Evolutionary conservation across 805 yeast genomes (phyloP).

Genomic region (Candida insectalens): DNA sequence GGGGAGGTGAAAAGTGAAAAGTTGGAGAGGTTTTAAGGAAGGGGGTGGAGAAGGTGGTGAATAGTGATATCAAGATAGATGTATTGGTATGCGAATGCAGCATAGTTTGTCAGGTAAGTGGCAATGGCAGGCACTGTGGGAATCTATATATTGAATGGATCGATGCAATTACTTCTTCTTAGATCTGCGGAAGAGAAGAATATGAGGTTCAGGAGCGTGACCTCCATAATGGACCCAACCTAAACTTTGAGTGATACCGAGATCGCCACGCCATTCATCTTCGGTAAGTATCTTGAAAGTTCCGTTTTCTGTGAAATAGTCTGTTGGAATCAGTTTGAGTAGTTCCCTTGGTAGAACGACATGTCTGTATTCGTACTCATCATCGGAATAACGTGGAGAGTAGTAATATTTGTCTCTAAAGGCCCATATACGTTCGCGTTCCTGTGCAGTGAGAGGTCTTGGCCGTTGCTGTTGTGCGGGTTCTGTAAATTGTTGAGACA

Average conservation of each 20-base stretch:
- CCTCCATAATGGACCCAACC: slow-evolving; percentile 99
- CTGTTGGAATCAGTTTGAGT: slow-evolving; percentile 89
- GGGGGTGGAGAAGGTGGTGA: not conserved
- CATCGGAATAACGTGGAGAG: slow-evolving; percentile 89
- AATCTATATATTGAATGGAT: slow-evolving; percentile 29
- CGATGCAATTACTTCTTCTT: slow-evolving; percentile 16
- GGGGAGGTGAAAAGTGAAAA: not conserved
- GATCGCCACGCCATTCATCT: slow-evolving; percentile 93
- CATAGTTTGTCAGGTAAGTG: too few relatives aligned
- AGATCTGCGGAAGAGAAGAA: slow-evolving; percentile 73
- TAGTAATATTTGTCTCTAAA: slow-evolving; percentile 93
- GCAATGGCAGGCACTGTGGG: too few relatives aligned
- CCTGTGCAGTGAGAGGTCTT: slow-evolving; percentile 72
- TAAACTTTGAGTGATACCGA: slow-evolving; percentile 92
- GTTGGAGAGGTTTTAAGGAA: not conserved
- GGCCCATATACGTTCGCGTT: slow-evolving; percentile 78
- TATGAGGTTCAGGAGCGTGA: slow-evolving; percentile 98
- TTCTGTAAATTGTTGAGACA: slow-evolving; percentile 1
- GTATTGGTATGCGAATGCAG: not conserved
- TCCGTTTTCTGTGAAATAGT: slow-evolving; percentile 91
- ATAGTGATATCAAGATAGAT: too few relatives aligned
- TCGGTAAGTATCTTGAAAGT: slow-evolving; percentile 83
- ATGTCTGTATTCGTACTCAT: slow-evolving; percentile 86
- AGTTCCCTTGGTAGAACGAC: slow-evolving; percentile 94
- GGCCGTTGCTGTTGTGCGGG: slow-evolving; percentile 26